Evolutionary conservation across 1,139 yeast species (phyloP).

Genomic region (Blastobotrys petasosporus): DNA sequence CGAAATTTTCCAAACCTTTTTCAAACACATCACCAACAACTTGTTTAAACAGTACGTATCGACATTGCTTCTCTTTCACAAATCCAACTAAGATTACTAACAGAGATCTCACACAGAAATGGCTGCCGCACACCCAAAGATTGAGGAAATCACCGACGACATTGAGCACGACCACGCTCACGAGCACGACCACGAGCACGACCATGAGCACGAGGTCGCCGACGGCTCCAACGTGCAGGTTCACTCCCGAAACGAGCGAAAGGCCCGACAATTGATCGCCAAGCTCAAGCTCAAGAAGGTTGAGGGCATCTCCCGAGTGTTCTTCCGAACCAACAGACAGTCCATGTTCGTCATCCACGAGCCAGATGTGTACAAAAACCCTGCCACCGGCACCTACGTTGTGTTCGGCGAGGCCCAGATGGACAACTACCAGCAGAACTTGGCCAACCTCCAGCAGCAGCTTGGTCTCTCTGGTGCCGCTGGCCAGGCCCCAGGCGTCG

Average conservation of each 20-base stretch:
- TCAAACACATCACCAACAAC: too few relatives aligned
- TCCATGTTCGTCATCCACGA: conserved; percentile 77
- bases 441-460: conserved; percentile 26
- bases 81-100: too few relatives aligned
- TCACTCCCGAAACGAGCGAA: conserved; percentile 72
- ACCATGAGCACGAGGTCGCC: conserved; percentile 20
- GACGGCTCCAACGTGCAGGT: conserved; percentile 16
- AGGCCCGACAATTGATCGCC: conserved; percentile 87
- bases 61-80: too few relatives aligned
- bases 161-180: conserved; percentile 2
- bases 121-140: conserved; percentile 18
- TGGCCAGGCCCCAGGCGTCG: conserved; percentile 22
- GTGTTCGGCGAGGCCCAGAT: conserved; percentile 98
- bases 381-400: conserved; percentile 85
- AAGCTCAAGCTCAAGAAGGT: conserved; percentile 89
- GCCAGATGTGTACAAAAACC: conserved; percentile 93
- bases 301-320: conserved; percentile 91
- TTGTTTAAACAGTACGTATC: too few relatives aligned
- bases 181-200: conserved; percentile 15
- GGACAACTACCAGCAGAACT: conserved; percentile 52
- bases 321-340: conserved; percentile 89
- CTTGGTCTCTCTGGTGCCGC: conserved; percentile 17
- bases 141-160: conserved; percentile 31
- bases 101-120: neutral
- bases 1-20: too few relatives aligned